These are phyloP conservation scores for Leucosporidium creatinivorum DNA, from an alignment of 768 basidiomycete genomes.

Conservation along the genomic window DNA sequence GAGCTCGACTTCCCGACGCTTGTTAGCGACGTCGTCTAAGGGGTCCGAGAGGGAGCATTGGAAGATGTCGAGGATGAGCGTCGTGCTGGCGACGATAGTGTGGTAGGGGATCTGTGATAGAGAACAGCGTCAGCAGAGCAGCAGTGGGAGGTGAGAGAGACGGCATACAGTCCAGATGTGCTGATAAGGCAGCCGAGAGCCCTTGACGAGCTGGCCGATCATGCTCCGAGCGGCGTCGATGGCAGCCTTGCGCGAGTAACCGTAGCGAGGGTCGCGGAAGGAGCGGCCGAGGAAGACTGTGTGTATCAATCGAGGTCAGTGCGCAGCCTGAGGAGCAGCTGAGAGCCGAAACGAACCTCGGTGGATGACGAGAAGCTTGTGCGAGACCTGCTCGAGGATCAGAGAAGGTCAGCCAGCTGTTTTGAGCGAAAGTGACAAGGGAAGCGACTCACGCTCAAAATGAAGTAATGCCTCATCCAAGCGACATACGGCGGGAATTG, in stretches of 20 bases:
- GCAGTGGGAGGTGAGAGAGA: background rate
- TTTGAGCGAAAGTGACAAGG: background rate
- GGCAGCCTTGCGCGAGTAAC: constrained; percentile 18
- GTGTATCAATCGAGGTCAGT: too few species aligned
- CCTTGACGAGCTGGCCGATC: constrained; percentile 22
- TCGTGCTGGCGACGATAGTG: constrained; percentile 28
- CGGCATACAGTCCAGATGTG: constrained; percentile 21
- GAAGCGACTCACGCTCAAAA: constrained; percentile 1
- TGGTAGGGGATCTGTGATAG: constrained; percentile 11
- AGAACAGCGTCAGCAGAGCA: too few species aligned
- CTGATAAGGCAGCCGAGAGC: constrained; percentile 1
- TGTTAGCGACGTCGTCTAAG: constrained; percentile 10
- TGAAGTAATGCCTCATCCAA: constrained; percentile 20
- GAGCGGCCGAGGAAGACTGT: constrained; percentile 20
- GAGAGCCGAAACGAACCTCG: constrained; percentile 2
- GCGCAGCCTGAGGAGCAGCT: too few species aligned
- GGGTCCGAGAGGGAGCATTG: constrained; percentile 17
- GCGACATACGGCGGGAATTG: constrained; percentile 5
- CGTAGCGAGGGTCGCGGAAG: constrained; percentile 13
- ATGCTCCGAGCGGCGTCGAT: constrained; percentile 27
- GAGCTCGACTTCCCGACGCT: constrained; percentile 22
- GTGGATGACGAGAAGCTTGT: constrained; percentile 18
- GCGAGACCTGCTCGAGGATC: background rate
- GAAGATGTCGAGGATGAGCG: constrained; percentile 32
- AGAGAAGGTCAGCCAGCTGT: background rate